Evolutionary conservation across 805 yeast species (phyloP), one percentile per base, ranked within the genome.

Genomic region (Cyberlindnera meyerae): DNA sequence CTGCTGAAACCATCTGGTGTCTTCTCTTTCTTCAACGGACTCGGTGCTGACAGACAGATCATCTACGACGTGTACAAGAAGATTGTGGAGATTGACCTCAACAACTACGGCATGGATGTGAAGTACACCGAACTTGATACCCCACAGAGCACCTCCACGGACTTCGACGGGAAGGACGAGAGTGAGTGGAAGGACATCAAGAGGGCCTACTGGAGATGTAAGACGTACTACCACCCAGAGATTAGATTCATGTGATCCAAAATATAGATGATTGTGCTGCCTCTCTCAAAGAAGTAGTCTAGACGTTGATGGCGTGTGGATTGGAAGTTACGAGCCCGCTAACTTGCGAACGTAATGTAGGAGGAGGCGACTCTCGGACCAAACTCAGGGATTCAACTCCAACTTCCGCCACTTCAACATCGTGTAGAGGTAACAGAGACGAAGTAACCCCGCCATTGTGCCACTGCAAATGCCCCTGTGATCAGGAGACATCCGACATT

Each of bases 1-100:
- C 63, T 89, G 33, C 62, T 89, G 47, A 82, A 82, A 55, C 85
- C 93, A 7, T 73, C 75, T 24, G 97, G 97, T 8, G 72, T 77
- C 1, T 88, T 89, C 45, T 86, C 96, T 5, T 89, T 88, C 55
- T 89, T 89, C 70, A 90, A 89, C 53, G 97, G 97, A 0, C 68
- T 84, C 8, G 93, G 93, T 17, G 90, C 89, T 12, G 93, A 82
- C 46, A 65, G 88, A 48, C 72, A 77, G 48, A 67, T 82, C 11
- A 75, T 82, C 47, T 82, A 82, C 54, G 89, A 89, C 51, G 96
- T 90, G 8, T 89, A 90, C 66, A 80, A 76, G 57, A 73, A 77
- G 49, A 78, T 89, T 39, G 96, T 85, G 4, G 84, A 79, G 44
- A 60, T 85, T 39, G 97, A 89, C 58, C 66, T 89, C 46, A 65